Evolutionary conservation across 257 asterid genomes (phyloP).

Genomic region (Solanum etuberosum): DNA sequence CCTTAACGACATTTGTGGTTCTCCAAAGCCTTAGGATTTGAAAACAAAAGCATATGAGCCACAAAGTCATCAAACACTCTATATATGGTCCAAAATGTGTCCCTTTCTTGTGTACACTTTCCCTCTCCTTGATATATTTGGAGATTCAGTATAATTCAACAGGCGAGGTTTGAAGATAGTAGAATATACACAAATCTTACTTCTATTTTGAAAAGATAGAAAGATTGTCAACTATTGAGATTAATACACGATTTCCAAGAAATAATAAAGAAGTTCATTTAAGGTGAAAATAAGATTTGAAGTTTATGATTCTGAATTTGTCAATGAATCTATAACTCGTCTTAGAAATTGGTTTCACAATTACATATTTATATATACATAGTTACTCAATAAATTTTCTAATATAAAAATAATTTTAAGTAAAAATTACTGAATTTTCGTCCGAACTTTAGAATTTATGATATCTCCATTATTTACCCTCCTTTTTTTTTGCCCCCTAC

Average conservation of each 20-base stretch:
- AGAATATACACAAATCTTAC: accelerated
- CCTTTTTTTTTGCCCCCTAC: background rate
- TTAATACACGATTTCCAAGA: background rate
- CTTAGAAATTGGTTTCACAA: background rate
- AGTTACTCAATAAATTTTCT: background rate
- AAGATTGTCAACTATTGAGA: background rate
- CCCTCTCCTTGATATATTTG: background rate
- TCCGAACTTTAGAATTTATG: background rate
- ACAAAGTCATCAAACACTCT: background rate
- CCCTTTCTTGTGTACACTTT: background rate
- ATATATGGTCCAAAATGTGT: background rate
- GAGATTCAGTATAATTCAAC: background rate
- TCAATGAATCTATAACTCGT: background rate
- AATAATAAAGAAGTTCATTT: background rate
- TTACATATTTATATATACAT: background rate
- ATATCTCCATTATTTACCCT: background rate
- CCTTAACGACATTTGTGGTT: background rate
- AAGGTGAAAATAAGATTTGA: background rate
- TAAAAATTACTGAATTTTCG: background rate
- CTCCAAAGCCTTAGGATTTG: background rate
- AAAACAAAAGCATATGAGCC: background rate
- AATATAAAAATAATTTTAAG: background rate
- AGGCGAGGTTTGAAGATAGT: background rate
- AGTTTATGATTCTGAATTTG: background rate
- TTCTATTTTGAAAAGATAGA: background rate